phyloP scores from a whole-genome alignment of 2,329 filamentous ascomycete species.

The Aurifilum marmelostoma region DNA sequence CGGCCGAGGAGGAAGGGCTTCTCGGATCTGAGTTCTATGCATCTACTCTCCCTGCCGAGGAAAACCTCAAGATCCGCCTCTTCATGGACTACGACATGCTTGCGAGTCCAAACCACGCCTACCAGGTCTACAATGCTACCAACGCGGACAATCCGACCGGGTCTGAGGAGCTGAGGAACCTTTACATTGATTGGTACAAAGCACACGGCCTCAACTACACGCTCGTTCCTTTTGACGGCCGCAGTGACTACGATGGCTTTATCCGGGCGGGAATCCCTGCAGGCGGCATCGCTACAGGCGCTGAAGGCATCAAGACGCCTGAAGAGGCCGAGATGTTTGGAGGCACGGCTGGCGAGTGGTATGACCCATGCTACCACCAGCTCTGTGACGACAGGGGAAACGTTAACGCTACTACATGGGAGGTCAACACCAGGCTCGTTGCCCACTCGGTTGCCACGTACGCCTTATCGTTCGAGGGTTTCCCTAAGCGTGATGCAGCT shows the following conservation, averaged over 20 bases:
- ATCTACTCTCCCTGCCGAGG: constrained; percentile 54
- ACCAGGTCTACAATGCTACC: constrained; percentile 72
- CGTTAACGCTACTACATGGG: constrained; percentile 63
- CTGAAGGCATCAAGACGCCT: constrained; percentile 74
- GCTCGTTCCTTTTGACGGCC: constrained; percentile 75
- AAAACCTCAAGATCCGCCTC: constrained; percentile 64
- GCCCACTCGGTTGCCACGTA: constrained; percentile 31
- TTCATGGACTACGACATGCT: constrained; percentile 76
- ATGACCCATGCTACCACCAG: constrained; percentile 65
- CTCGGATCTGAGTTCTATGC: constrained; percentile 67
- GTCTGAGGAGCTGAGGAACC: constrained; percentile 68
- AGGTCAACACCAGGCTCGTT: constrained; percentile 56
- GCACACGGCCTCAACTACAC: constrained; percentile 66
- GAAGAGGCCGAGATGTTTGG: constrained; percentile 70
- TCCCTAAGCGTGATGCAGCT: constrained; percentile 27
- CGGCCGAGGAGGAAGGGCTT: constrained; percentile 68
- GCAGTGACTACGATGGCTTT: constrained; percentile 80
- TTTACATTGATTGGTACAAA: constrained; percentile 71
- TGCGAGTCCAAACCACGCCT: constrained; percentile 67
- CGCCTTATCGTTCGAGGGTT: constrained; percentile 29
- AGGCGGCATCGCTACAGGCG: constrained; percentile 77
- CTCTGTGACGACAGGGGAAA: constrained; percentile 63
- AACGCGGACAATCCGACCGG: constrained; percentile 72
- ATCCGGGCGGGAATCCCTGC: constrained; percentile 72
- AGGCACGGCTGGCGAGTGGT: constrained; percentile 65